These are phyloP conservation scores for Ramaria sp. DNA, from an alignment of 768 basidiomycete species.

Conservation along the genomic window DNA sequence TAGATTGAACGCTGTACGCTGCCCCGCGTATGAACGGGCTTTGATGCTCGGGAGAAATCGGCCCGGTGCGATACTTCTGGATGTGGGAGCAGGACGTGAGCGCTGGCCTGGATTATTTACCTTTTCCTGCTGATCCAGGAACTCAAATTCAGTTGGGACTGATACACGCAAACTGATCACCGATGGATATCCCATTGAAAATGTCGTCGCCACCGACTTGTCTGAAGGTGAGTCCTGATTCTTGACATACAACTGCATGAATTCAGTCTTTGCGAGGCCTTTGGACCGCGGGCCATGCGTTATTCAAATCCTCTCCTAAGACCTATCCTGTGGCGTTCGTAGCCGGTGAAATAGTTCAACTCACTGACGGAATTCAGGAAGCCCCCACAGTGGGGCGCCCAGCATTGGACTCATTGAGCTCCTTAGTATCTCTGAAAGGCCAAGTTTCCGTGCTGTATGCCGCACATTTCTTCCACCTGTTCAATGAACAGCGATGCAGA, in stretches of 20 bases:
- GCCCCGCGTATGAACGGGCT: conserved; percentile 16
- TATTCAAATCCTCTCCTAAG: conserved; percentile 9
- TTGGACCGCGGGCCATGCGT: conserved; percentile 12
- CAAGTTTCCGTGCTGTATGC: conserved; percentile 11
- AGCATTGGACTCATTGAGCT: not conserved
- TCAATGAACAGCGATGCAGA: conserved; percentile 9
- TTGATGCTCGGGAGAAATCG: conserved; percentile 28
- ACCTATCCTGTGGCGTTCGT: conserved; percentile 9
- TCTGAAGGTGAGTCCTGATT: not conserved
- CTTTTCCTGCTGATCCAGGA: not conserved
- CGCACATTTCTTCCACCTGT: conserved; percentile 16
- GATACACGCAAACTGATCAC: conserved; percentile 30
- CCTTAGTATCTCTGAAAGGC: conserved; percentile 8
- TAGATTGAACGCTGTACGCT: conserved; percentile 11
- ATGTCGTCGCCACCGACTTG: conserved; percentile 30
- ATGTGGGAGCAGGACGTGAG: conserved; percentile 36
- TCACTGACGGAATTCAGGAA: not conserved
- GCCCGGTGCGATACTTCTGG: conserved; percentile 28
- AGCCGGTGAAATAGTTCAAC: conserved; percentile 9
- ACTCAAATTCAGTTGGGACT: conserved; percentile 18
- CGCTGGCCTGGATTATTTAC: not conserved
- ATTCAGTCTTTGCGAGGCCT: not conserved
- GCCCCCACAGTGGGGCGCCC: not conserved
- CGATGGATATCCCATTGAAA: conserved; percentile 33
- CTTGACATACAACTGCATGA: not conserved